These are phyloP conservation scores for Aureobasidium pullulans DNA, from an alignment of 2,329 filamentous ascomycete species.

Conservation along the genomic window DNA sequence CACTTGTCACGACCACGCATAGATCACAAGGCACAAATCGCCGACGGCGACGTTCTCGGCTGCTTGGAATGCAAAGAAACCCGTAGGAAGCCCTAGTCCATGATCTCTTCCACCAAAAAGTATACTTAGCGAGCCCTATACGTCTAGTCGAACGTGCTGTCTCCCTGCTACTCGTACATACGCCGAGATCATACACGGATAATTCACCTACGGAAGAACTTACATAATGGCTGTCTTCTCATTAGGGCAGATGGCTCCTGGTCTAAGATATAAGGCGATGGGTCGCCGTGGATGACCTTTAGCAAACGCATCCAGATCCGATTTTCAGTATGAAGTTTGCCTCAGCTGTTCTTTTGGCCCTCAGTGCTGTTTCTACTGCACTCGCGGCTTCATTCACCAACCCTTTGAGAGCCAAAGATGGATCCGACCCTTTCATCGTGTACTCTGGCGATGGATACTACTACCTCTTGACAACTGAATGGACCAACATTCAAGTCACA, in stretches of 20 bases:
- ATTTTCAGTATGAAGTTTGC: conserved; percentile 7
- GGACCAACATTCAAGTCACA: conserved; percentile 49
- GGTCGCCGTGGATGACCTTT: neutral
- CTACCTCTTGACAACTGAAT: conserved; percentile 51
- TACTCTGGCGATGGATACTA: conserved; percentile 46
- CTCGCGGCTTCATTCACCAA: conserved; percentile 42
- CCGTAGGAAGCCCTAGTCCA: neutral
- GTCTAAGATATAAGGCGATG: neutral
- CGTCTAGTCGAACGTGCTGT: neutral
- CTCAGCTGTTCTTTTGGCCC: conserved; percentile 7
- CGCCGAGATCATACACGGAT: neutral
- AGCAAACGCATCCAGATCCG: neutral
- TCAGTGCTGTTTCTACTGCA: conserved; percentile 15
- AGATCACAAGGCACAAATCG: neutral
- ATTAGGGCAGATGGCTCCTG: too few relatives aligned
- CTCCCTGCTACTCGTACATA: neutral
- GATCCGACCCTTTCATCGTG: conserved; percentile 48
- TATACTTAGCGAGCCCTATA: neutral
- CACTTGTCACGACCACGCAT: neutral
- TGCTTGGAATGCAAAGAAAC: neutral
- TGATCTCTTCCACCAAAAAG: neutral
- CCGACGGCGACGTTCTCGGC: neutral
- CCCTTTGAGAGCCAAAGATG: conserved; percentile 43
- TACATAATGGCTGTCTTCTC: neutral
- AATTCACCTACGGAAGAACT: neutral